Percentiles rank a stretch among this genome's conserved stretches.
Evolutionary conservation across 116 monocot genomes (phyloP).

Genomic region (Zostera marina): DNA sequence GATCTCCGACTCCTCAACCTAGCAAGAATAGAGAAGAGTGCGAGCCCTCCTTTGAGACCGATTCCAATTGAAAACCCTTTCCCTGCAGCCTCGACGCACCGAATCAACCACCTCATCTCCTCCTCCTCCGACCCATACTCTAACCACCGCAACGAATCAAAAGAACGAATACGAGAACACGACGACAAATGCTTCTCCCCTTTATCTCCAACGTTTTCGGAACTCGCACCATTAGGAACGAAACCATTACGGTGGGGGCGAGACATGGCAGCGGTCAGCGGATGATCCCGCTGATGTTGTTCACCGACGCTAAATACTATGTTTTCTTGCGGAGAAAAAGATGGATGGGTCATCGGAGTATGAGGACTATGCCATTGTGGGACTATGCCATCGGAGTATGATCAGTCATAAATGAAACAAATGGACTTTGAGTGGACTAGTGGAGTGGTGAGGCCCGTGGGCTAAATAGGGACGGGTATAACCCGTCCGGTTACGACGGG

Average conservation of each 20-base stretch:
- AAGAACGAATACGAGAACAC: not conserved
- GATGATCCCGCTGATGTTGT: too few relatives aligned
- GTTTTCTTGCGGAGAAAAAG: too few relatives aligned
- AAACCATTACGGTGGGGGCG: not conserved
- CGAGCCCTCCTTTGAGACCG: conserved; percentile 82
- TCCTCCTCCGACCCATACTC: not conserved
- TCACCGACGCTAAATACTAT: too few relatives aligned
- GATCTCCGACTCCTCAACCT: conserved; percentile 51
- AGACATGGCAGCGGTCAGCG: conserved; percentile 9
- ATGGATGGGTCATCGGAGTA: too few relatives aligned
- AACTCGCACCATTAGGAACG: not conserved
- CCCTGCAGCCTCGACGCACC: conserved; percentile 21
- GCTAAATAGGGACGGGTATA: too few relatives aligned
- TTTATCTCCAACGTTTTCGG: not conserved
- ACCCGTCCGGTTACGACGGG: too few relatives aligned
- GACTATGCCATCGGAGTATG: too few relatives aligned
- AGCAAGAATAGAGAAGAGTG: conserved; percentile 73
- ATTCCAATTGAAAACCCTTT: conserved; percentile 91
- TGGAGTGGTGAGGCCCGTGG: too few relatives aligned
- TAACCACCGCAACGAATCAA: conserved; percentile 2
- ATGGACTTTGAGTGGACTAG: too few relatives aligned
- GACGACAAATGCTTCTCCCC: not conserved
- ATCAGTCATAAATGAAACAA: too few relatives aligned
- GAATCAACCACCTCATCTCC: not conserved
- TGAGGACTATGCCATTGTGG: too few relatives aligned